Base-by-base conservation (phyloP, 768 basidiomycete genomes). In the Lactarius akahatsu region DNA sequence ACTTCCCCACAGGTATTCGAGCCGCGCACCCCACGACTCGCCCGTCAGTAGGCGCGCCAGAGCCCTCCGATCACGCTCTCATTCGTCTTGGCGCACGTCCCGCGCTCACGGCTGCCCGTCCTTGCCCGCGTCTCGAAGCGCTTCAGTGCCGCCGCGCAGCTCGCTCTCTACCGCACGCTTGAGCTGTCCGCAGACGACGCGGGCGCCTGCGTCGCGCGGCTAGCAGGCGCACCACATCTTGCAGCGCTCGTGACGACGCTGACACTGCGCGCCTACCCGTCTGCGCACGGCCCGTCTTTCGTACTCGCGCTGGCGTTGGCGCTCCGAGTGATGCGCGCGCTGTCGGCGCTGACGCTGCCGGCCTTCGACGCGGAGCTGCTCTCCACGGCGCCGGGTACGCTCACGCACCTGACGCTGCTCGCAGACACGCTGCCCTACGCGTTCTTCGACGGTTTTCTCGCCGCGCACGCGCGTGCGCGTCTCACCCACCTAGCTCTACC, bases 321-420 rank as follows among this genome's bases (percentile, higher is more conserved):
- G 2, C 72, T 77, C 58, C 72, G 70, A 57, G 74, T 74, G 59
- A 78, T 77, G 77, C 69, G 69, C 55, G 65, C 71, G 3, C 70
- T 77, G 4, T 45, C 59, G 2, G 60, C 72, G 5, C 74, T 78
- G 55, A 71, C 70, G 0, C 63, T 76, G 1, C 74, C 76, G 0
- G 63, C 64, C 1, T 74, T 74, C 65, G 71, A 74, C 57, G 32
- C 72, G 0, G 69, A 71, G 38, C 30, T 76, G 20, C 69, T 76
- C 47, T 57, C 61, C 32, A 72, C 73, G 23, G 71, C 71, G 3
- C 70, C 72, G 3, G 70, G 72, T 64, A 45, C 68, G 1, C 66
- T 77, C 30, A 65, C 62, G 23, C 41, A 58, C 16, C 71, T 78
- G 55, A 70, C 68, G 9, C 59, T 77, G 13, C 65, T 70, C 11